Evolutionary conservation across 108 stramenopile species (phyloP), one percentile per base, ranked within the genome.

Genomic region (Fragilaria radians): DNA sequence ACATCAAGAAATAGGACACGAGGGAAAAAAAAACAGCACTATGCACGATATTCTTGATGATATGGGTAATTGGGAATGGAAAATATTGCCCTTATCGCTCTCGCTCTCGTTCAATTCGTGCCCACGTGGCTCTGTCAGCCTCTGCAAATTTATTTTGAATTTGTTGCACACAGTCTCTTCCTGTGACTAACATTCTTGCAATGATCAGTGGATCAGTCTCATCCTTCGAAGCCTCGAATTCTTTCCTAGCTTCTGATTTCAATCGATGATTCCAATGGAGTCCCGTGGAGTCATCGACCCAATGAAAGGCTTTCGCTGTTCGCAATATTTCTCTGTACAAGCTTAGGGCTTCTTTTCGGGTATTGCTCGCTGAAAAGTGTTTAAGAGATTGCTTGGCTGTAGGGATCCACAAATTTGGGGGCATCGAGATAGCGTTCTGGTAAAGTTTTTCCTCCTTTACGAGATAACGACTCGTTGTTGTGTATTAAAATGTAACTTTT

Each of bases 191-290:
- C 83, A 97, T 59, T 22, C 91, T 55, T 5, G 92, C 93, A 36
- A 97, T 74, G 28, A 97, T 80, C 21, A 94, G 61, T 0, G 96
- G 96, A 67, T 97, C 94, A 0, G 60, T 85, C 48, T 97, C 96
- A 29, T 86, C 74, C 51, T 62, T 66, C 21, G 88, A 68, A 23
- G 78, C 74, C 59, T 92, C 88, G 77, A 97, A 97, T 67, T 95
- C 96, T 54, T 83, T 76, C 0, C 94, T 75, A 14, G 94, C 94
- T 62, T 93, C 81, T 9, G 76, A 42, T 49, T 66, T 71, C 32
- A 97, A 63, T 27, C 86, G 73, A 18, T 33, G 28, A 55, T 88
- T 81, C 92, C 92, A 97, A 19, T 90, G 93, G 2, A 62, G 50
- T 1, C 90, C 90, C 22, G 63, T 65, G 5, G 73, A 50, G 49